phyloP scores from a whole-genome alignment of 2,329 filamentous ascomycete genomes.

The Ascochyta lentis region DNA sequence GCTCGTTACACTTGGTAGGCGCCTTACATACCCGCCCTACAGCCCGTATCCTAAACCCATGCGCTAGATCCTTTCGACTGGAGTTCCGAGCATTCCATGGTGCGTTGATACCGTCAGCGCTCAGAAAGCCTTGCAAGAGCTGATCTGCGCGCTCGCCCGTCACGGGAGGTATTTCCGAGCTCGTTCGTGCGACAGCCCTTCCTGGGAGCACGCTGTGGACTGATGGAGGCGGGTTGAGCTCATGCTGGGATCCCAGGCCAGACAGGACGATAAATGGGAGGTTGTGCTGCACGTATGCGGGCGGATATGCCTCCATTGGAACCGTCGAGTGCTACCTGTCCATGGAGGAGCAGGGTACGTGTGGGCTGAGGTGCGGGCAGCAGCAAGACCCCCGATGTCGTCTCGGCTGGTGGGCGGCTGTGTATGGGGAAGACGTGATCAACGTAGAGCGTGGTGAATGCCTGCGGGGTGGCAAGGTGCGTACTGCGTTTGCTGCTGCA shows the following conservation, averaged over 20 bases:
- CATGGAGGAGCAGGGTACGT: constrained; percentile 31
- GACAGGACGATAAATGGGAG: constrained; percentile 83
- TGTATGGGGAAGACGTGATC: background rate
- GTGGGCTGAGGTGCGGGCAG: constrained; percentile 18
- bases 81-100: constrained; percentile 71
- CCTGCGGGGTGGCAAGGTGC: background rate
- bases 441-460: too few species aligned
- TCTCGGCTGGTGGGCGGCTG: background rate
- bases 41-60: constrained; percentile 72
- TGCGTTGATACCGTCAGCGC: constrained; percentile 67
- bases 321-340: constrained; percentile 34
- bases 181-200: constrained; percentile 65
- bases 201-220: constrained; percentile 46
- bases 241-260: constrained; percentile 62
- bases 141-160: constrained; percentile 69
- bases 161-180: constrained; percentile 73
- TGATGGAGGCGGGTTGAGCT: constrained; percentile 54
- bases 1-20: constrained; percentile 26
- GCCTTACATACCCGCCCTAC: constrained; percentile 78
- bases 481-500: constrained; percentile 9
- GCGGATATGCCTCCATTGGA: constrained; percentile 79
- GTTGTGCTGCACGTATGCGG: constrained; percentile 83
- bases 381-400: background rate
- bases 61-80: constrained; percentile 52
- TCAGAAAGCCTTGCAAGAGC: constrained; percentile 70